A percentile compares a stretch with the other conserved stretches of the same genome.
Conservation (phyloP, 257 asterid genomes). For the Lycium barbarum region DNA sequence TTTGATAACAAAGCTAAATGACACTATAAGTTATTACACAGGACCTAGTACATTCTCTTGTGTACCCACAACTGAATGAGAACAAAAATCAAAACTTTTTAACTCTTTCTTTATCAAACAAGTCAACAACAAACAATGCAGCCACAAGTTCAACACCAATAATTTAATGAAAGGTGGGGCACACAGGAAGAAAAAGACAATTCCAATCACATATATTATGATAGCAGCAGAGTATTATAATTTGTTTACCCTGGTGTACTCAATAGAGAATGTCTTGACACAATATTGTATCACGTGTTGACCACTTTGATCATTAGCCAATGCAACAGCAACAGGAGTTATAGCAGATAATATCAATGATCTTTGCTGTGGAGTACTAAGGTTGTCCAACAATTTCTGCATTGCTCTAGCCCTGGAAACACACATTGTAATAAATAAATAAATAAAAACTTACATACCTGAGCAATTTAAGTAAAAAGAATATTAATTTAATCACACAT, state of each 20-base stretch:
- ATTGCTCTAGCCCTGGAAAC: conserved; percentile 59
- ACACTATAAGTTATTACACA: background rate
- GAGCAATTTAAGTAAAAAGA: too few relatives aligned
- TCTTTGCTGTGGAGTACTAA: conserved; percentile 60
- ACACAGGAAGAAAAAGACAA: background rate
- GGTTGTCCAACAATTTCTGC: conserved; percentile 61
- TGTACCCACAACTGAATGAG: background rate
- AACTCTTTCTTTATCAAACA: background rate
- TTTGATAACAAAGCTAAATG: too few relatives aligned
- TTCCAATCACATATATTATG: background rate
- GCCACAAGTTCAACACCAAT: background rate
- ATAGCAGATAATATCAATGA: conserved; percentile 51
- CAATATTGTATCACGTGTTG: conserved; percentile 66
- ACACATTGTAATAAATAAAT: background rate
- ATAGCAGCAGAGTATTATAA: background rate
- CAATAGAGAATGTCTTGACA: conserved; percentile 52
- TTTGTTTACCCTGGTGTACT: conserved; percentile 61
- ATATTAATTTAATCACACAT: conserved; percentile 33
- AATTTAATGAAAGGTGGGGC: conserved; percentile 29
- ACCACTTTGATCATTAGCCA: conserved; percentile 73
- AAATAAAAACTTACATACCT: background rate
- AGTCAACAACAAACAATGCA: background rate
- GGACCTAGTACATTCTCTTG: background rate
- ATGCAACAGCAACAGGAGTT: conserved; percentile 47
- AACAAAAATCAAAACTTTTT: background rate